Base-by-base conservation (phyloP, 441 rosid species). In the Flueggea neowawraea region DNA sequence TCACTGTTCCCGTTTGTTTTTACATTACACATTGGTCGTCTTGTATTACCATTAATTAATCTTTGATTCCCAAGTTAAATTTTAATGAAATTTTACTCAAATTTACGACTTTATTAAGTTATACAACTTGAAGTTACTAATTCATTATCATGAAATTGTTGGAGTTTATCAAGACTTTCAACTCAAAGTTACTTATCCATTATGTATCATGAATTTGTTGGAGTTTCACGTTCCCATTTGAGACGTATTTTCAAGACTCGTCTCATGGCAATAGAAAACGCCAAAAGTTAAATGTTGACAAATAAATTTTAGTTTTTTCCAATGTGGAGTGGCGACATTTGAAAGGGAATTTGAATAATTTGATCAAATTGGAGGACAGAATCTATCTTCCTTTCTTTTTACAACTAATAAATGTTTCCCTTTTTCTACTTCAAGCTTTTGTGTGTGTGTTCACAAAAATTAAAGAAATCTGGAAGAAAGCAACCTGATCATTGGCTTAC, bases 331-430 rank as follows among this genome's bases (percentile, higher is more conserved):
- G 62, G 41, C 72, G 74, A 73, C 58, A 52, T 61, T 60, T 11
- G 62, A 58, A 51, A 68, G 73, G 54, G 80, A 74, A 80, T 83
- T 83, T 75, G 81, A 80, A 78, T 78, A 78, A 69, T 65, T 65
- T 54, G 31, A 70, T 64, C 78, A 57, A n/a, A 66, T 73, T 73
- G 78, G 74, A 72, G 61, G 50, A 22, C 45, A 65, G 78, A 80
- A 82, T 75, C 78, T 73, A 28, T 65, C 50, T 41, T 15, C 39
- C 44, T 15, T n/a, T 10, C 36, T 61, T 47, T n/a, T 57, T 60
- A 73, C 75, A 64, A 67, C 77, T 71, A 66, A 54, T 68, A 48
- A 32, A 44, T 43, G 14, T 39, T 52, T 50, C 3, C 8, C 11
- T 12, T 10, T 54, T 10, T 44, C 31, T 11, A 43, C 4, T 31